Evolutionary conservation across 2,329 filamentous ascomycete species (phyloP).

Genomic region (Aspergillus brasiliensis): DNA sequence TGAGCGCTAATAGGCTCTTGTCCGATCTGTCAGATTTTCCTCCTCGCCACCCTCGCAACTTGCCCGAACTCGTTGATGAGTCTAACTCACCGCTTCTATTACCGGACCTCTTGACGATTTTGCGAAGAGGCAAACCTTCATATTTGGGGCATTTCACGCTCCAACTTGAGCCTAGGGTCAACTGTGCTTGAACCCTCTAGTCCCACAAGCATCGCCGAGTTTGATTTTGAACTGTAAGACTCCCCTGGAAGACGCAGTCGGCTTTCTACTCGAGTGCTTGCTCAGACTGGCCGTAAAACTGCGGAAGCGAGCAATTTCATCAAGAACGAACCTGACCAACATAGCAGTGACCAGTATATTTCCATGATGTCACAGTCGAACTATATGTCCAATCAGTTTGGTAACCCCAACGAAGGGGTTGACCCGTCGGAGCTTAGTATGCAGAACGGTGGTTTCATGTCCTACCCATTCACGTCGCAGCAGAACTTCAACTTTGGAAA

Average conservation of each 20-base stretch:
- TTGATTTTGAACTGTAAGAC: slow-evolving; percentile 24
- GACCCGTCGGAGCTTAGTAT: slow-evolving; percentile 85
- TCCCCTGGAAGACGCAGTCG: slow-evolving; percentile 14
- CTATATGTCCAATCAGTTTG: slow-evolving; percentile 59
- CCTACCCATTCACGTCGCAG: slow-evolving; percentile 62
- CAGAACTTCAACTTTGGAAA: slow-evolving; percentile 77
- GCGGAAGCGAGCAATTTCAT: slow-evolving; percentile 63
- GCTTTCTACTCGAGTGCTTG: slow-evolving; percentile 14
- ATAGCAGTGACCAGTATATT: slow-evolving; percentile 54
- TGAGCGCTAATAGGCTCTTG: background rate
- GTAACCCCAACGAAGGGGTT: slow-evolving; percentile 61
- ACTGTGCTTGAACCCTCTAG: background rate
- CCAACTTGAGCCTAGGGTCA: background rate
- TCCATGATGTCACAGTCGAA: slow-evolving; percentile 54
- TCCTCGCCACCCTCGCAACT: background rate
- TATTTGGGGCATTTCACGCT: background rate
- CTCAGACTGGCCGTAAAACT: slow-evolving; percentile 43
- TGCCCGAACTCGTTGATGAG: slow-evolving; percentile 4
- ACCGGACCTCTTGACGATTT: background rate
- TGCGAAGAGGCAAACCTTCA: background rate
- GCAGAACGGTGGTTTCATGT: slow-evolving; percentile 55
- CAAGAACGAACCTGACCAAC: slow-evolving; percentile 68
- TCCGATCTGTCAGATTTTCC: background rate
- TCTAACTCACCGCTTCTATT: background rate
- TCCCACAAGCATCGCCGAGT: slow-evolving; percentile 1